phyloP scores from a whole-genome alignment of 1,284 basidiomycete species.

The Puccinia polysora region DNA sequence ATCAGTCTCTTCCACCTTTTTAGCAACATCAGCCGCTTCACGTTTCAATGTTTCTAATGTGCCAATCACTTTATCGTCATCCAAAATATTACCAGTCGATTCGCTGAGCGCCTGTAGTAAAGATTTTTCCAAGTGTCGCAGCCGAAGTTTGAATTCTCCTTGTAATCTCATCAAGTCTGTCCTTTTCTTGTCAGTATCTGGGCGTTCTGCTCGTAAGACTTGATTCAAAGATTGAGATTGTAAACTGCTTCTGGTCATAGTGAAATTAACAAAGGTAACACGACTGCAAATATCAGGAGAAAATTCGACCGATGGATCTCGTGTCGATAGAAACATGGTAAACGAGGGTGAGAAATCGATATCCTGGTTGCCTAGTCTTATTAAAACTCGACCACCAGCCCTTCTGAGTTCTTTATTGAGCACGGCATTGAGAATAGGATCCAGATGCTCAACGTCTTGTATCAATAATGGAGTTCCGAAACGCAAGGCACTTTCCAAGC shows the following conservation, averaged over 20 bases:
- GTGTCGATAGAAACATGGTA: constrained; percentile 96
- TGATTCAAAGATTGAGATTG: constrained; percentile 97
- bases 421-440: constrained; percentile 95
- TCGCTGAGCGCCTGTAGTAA: constrained; percentile 94
- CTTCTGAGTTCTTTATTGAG: constrained; percentile 90
- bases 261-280: constrained; percentile 99
- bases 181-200: constrained; percentile 91
- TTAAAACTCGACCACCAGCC: constrained; percentile 86
- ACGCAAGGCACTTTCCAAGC: constrained; percentile 94
- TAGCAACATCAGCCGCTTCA: constrained; percentile 92
- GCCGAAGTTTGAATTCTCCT: constrained; percentile 89
- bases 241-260: constrained; percentile 95
- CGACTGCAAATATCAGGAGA: constrained; percentile 97
- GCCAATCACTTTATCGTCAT: constrained; percentile 98
- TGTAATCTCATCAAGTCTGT: constrained; percentile 99
- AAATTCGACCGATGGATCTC: constrained; percentile 95
- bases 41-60: constrained; percentile 94
- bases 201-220: constrained; percentile 91
- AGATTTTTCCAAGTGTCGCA: constrained; percentile 87
- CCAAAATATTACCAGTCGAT: constrained; percentile 91
- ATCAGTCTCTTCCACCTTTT: constrained; percentile 96
- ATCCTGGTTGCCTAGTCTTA: constrained; percentile 95
- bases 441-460: constrained; percentile 94
- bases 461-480: constrained; percentile 97
- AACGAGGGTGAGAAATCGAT: constrained; percentile 99